Base-by-base conservation (phyloP, 1,139 yeast species). In the Geotrichum phurueaensis region DNA sequence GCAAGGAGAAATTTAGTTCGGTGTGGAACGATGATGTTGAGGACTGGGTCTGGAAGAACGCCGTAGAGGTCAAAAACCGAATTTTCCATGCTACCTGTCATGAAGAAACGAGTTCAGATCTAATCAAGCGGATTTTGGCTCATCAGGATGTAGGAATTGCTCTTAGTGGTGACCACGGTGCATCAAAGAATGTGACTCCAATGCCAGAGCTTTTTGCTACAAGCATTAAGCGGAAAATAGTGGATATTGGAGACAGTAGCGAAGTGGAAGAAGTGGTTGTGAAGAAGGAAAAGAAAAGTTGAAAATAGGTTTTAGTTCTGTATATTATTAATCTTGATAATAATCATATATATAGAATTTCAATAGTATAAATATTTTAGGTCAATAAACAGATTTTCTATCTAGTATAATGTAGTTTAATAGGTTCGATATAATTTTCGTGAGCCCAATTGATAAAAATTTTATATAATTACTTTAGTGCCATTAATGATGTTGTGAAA, bases 41-140 rank as follows among this genome's bases (percentile, higher is more conserved):
- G 53, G 97, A 92, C 71, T 95, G 99, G 99, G 85, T 92, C 51
- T 94, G 97, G 97, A 82, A 79, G 67, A 86, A 88, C 70, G 90
- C 97, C 53, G 80, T 89, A 33, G 79, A 80, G 63, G 83, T 81
- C 9, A 82, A 85, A n/a, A 87, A 86, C 9, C 86, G 84, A 66
- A 83, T 88, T 54, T 88, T 87, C 70, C 99, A 95, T 76, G 87
- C 88, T 50, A 79, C 85, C 1, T 95, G 99, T 72, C 87, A 80
- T 71, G 79, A 84, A 52, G 97, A 92, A 70, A 84, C 96, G 15
- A 74, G 68, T 47, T 65, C 70, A 2, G 65, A 55, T 27, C 64
- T 51, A 65, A 73, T 39, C 50, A 62, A 64, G 36, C 61, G 66
- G 29, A 57, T 64, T 29, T 76, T 79, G 65, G 69, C 79, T 56